These are phyloP conservation scores for Globisporangium acanthophoron DNA, from an alignment of 352 stramenopile species.

Conservation along the genomic window DNA sequence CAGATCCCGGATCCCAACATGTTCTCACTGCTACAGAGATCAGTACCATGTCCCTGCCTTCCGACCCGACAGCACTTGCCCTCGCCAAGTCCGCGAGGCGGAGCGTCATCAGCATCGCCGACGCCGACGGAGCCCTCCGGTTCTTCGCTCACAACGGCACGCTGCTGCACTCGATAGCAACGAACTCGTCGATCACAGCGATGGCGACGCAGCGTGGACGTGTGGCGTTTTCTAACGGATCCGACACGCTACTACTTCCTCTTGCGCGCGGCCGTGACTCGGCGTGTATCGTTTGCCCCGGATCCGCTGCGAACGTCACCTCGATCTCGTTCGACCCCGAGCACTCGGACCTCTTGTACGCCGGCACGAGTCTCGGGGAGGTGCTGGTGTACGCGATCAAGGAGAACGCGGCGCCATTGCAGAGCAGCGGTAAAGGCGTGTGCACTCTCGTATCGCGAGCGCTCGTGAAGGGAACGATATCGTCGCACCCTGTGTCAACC, in stretches of 20 bases:
- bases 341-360: slow-evolving; percentile 38
- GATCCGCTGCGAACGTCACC: slow-evolving; percentile 24
- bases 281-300: slow-evolving; percentile 30
- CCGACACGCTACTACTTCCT: slow-evolving; percentile 21
- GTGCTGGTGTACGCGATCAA: slow-evolving; percentile 31
- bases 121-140: slow-evolving; percentile 7
- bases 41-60: slow-evolving; percentile 5
- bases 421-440: background rate
- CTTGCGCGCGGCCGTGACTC: slow-evolving; percentile 22
- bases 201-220: slow-evolving; percentile 36
- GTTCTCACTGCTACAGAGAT: slow-evolving; percentile 1
- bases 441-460: slow-evolving; percentile 3
- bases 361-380: slow-evolving; percentile 35
- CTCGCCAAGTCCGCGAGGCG: slow-evolving; percentile 16
- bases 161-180: slow-evolving; percentile 28
- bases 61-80: slow-evolving; percentile 8
- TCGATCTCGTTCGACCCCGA: slow-evolving; percentile 44
- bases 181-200: slow-evolving; percentile 10
- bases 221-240: slow-evolving; percentile 35
- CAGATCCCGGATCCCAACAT: background rate
- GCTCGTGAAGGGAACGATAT: background rate
- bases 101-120: slow-evolving; percentile 18
- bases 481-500: background rate
- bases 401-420: background rate
- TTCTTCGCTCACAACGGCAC: slow-evolving; percentile 48